Evolutionary conservation across 345 rosid genomes (phyloP), one percentile per base, ranked within the genome.

Genomic region (Noccaea caerulescens): DNA sequence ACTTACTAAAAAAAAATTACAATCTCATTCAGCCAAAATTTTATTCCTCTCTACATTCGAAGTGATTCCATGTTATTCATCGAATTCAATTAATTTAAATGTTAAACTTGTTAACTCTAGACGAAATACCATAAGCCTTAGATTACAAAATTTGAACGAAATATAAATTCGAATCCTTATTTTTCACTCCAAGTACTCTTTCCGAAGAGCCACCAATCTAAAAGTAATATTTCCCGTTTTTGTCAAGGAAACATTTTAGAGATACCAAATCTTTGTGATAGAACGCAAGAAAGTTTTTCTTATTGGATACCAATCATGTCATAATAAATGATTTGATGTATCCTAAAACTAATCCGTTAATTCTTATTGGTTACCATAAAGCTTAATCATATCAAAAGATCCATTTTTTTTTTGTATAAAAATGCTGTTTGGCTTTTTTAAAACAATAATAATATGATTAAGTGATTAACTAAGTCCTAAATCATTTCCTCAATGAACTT

Each of bases 401-500:
- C 65, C 0, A 27, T 16, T 2, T 27, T 27, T 16, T 2, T 27
- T 27, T 27, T 27, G 30, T 27, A 20, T 20, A 1, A 20, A 20
- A 20, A 20, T 20, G 23, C 23, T 20, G 2, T 20, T 20, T 33
- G 39, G 41, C 68, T 42, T 57, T 16, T 57, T 33, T 1, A 39
- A 75, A 42, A 20, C 14, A 74, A 23, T 53, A 51, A 18, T n/a
- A 20, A 18, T 32, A 60, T 34, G 56, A 36, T 58, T 27, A 13
- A 58, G 53, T 34, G 56, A 36, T 58, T 27, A 13, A 58, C 30
- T 11, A 46, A 16, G 32, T 60, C 42, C 36, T 34, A 59, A 36
- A 72, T 75, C 58, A 75, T 75, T 60, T 66, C 77, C 62, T 66
- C 66, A 58, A 44, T 73, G 77, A 73, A 66, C 62, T 58, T 73